Base-by-base conservation (phyloP, 75 land plant species). In the Picea sitchensis region DNA sequence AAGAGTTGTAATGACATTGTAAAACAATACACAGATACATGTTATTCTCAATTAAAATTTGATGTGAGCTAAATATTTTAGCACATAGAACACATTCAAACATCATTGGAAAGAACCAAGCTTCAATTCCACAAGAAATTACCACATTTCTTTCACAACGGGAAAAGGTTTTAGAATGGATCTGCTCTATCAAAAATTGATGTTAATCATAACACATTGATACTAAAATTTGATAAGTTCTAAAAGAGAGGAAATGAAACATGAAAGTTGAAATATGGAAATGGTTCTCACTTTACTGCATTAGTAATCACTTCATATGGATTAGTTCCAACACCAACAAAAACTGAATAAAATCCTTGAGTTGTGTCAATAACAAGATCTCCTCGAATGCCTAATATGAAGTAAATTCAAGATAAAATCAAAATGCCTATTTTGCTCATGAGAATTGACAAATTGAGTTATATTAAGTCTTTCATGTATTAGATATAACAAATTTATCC, bases 131-230 rank as follows among this genome's bases (percentile, higher is more conserved):
- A 67, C 32, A 34, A 18, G 18, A 68, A 15, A 61, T 71, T 80
- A 92, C 97, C 95, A 85, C 91, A 79, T 95, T 95, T 51, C 77
- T 92, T 44, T 91, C 95, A 8, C 93, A 90, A 80, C 88, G 93
- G n/a, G 68, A 72, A 75, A 95, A 95, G n/a, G 93, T 91, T 79
- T 83, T 84, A 69, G 87, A 34, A 79, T 93, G 95, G 84, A 81
- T 85, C 98, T 92, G 84, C 41, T 32, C 44, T 71, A 30, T 30
- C 58, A 20, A 51, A 2, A 64, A 77, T 57, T 4, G 58, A 47
- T 38, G 36, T 36, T 15, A 68, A 15, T 34, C 38, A 15, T 18
- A 32, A 34, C 18, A 15, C 5, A 12, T 34, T 34, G 72, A 68
- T 68, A 3, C 41, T 68, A 36, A 4, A 68, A 38, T 18, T 2